These are phyloP conservation scores for Limonomyces culmigenus DNA, from an alignment of 1,284 basidiomycete species.

Conservation along the genomic window DNA sequence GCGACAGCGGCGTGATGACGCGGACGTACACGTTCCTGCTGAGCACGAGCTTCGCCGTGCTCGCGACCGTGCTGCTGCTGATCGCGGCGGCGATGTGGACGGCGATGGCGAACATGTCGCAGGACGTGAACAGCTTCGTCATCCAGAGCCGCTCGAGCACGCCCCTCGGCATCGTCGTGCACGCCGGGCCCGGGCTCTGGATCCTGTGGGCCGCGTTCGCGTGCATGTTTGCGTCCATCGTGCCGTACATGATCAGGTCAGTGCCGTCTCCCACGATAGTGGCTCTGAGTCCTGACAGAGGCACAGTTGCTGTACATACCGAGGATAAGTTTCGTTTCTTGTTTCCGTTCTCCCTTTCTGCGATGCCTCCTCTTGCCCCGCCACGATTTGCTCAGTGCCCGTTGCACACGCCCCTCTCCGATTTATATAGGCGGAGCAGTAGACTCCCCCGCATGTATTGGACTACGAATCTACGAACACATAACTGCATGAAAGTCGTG, in stretches of 20 bases:
- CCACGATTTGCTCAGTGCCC: no score
- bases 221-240: conserved; percentile 38
- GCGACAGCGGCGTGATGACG: conserved; percentile 44
- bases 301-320: conserved; percentile 48
- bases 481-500: no score
- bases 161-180: conserved; percentile 42
- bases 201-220: conserved; percentile 58
- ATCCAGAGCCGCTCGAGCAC: conserved; percentile 12
- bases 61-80: conserved; percentile 45
- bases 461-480: no score
- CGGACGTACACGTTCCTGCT: conserved; percentile 48
- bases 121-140: conserved; percentile 36
- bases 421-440: no score
- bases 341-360: no score
- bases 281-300: no score
- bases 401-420: no score
- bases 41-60: conserved; percentile 42
- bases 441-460: no score
- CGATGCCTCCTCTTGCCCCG: no score
- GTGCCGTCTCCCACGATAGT: conserved; percentile 5
- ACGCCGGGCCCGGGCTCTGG: conserved; percentile 42
- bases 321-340: conserved; percentile 33
- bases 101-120: conserved; percentile 44
- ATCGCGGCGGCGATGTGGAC: conserved; percentile 66
- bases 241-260: conserved; percentile 57